These are phyloP conservation scores for Colletotrichum chlorophyti DNA, from an alignment of 2,329 filamentous ascomycete species.

Conservation along the genomic window DNA sequence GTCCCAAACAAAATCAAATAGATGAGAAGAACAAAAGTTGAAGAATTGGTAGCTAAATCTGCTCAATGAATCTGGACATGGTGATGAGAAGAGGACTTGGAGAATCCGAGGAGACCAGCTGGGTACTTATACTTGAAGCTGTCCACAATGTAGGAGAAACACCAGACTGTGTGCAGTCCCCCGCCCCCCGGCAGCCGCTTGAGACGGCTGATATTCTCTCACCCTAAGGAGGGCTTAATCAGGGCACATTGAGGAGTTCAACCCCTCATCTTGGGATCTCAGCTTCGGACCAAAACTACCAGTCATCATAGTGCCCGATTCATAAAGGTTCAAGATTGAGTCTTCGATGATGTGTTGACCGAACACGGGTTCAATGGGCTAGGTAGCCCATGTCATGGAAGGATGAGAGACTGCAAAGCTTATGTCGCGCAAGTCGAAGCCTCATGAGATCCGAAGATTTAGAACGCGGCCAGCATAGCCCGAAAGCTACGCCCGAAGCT, in stretches of 20 bases:
- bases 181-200: too few species aligned
- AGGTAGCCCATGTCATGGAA: neutral
- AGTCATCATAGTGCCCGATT: too few species aligned
- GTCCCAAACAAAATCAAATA: neutral
- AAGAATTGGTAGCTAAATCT: neutral
- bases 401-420: neutral
- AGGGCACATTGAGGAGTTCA: too few species aligned
- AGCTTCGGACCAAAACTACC: too few species aligned
- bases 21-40: neutral
- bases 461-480: conserved; percentile 2
- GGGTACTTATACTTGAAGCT: conserved; percentile 7
- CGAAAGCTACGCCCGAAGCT: neutral
- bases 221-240: too few species aligned
- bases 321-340: too few species aligned
- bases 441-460: neutral
- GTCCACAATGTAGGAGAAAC: neutral
- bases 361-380: neutral
- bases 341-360: too few species aligned
- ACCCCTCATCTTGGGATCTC: too few species aligned
- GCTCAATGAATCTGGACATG: neutral
- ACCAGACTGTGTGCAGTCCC: too few species aligned
- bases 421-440: neutral
- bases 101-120: neutral
- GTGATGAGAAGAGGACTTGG: neutral
- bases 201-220: too few species aligned